These are phyloP conservation scores for Wickerhamomyces sp. DNA, from an alignment of 1,139 yeast genomes.

Conservation along the genomic window DNA sequence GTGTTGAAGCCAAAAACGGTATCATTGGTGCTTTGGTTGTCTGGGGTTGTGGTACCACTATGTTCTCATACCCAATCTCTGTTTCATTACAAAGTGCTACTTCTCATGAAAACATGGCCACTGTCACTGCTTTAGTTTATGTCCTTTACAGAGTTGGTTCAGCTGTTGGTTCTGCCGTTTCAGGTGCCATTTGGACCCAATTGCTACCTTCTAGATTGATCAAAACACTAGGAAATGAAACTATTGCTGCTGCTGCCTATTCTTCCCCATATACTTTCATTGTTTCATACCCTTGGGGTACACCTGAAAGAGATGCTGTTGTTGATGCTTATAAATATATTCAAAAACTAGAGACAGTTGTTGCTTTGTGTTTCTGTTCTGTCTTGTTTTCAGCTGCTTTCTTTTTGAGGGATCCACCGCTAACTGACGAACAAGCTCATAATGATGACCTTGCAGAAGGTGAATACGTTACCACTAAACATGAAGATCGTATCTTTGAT, in stretches of 20 bases:
- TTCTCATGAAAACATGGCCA: conserved; percentile 62
- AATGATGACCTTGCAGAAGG: conserved; percentile 35
- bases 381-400: conserved; percentile 46
- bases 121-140: conserved; percentile 50
- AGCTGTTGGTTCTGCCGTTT: conserved; percentile 43
- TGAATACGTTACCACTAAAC: conserved; percentile 30
- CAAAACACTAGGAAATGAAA: conserved; percentile 21
- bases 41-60: conserved; percentile 70
- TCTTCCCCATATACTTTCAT: conserved; percentile 46
- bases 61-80: conserved; percentile 64
- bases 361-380: conserved; percentile 52
- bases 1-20: conserved; percentile 44
- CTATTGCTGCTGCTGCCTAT: conserved; percentile 46
- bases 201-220: conserved; percentile 25
- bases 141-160: conserved; percentile 55
- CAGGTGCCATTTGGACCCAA: conserved; percentile 67
- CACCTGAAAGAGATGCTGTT: conserved; percentile 51
- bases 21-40: conserved; percentile 62
- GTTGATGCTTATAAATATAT: conserved; percentile 55
- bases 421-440: conserved; percentile 29
- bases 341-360: conserved; percentile 52
- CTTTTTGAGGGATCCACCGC: conserved; percentile 50
- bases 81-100: conserved; percentile 61
- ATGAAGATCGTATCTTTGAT: conserved; percentile 34
- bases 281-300: conserved; percentile 48